phyloP scores from a whole-genome alignment of 306 rosid genomes.

The Benincasa hispida region DNA sequence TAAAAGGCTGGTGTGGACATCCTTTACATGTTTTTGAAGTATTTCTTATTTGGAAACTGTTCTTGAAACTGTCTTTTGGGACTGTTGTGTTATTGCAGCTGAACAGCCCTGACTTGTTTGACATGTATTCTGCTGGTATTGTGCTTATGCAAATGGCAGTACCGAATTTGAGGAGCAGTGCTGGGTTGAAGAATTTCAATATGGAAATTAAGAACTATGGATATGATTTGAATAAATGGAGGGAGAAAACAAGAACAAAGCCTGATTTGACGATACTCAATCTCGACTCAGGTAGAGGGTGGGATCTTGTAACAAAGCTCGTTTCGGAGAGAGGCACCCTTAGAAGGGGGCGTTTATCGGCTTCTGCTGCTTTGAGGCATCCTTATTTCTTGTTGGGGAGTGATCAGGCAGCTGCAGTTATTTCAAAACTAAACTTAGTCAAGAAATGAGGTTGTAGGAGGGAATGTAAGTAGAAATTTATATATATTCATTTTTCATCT shows the following conservation, averaged over 20 bases:
- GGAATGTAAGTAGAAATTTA: neutral
- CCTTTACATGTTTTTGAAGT: neutral
- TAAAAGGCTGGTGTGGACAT: neutral
- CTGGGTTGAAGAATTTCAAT: conserved; percentile 84
- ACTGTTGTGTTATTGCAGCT: conserved; percentile 41
- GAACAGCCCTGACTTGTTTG: conserved; percentile 91
- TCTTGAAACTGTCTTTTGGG: conserved; percentile 3
- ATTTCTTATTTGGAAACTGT: too few species aligned
- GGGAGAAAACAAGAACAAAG: conserved; percentile 47
- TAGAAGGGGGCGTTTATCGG: conserved; percentile 70
- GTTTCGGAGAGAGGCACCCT: conserved; percentile 59
- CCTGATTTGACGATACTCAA: conserved; percentile 64
- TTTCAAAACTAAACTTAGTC: conserved; percentile 56
- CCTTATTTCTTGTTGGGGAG: conserved; percentile 81
- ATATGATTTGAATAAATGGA: conserved; percentile 74
- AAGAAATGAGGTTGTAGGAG: conserved; percentile 25
- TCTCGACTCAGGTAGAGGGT: conserved; percentile 76
- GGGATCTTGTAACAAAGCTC: conserved; percentile 81
- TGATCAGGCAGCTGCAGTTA: conserved; percentile 90
- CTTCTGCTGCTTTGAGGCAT: conserved; percentile 76
- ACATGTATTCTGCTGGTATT: conserved; percentile 92
- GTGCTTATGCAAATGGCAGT: conserved; percentile 91
- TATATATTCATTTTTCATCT: neutral
- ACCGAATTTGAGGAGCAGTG: conserved; percentile 56
- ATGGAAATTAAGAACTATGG: conserved; percentile 47